Evolutionary conservation across 371 early-diverging fungal genomes (phyloP).

Genomic region (Sporodiniella umbellata): DNA sequence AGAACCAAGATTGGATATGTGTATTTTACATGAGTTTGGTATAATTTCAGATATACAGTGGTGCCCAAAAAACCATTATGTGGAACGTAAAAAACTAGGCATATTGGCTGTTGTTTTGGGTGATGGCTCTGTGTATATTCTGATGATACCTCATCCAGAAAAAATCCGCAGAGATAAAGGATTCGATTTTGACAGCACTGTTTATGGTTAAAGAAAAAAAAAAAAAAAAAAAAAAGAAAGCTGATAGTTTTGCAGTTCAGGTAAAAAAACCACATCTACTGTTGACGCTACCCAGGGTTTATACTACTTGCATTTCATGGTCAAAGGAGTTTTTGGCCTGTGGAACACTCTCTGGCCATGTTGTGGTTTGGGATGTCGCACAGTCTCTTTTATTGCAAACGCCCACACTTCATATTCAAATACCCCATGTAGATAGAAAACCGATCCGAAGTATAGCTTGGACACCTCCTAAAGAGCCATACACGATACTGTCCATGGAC

Average conservation of each 20-base stretch:
- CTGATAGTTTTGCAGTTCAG: constrained; percentile 15
- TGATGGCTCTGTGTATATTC: constrained; percentile 50
- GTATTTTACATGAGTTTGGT: constrained; percentile 60
- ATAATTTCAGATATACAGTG: constrained; percentile 52
- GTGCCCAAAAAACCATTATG: constrained; percentile 53
- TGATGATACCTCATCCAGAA: constrained; percentile 57
- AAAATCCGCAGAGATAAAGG: constrained; percentile 12
- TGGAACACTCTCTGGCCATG: constrained; percentile 24
- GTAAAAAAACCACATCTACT: constrained; percentile 12
- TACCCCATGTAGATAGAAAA: neutral
- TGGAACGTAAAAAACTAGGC: constrained; percentile 44
- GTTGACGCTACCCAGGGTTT: constrained; percentile 10
- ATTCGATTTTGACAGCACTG: neutral
- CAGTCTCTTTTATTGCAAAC: constrained; percentile 10
- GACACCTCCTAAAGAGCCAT: neutral
- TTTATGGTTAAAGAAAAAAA: constrained; percentile 16
- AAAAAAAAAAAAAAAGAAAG: neutral
- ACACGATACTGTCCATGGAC: constrained; percentile 3
- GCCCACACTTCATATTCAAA: constrained; percentile 2
- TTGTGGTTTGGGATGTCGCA: constrained; percentile 25
- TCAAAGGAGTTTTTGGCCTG: constrained; percentile 12
- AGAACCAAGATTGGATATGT: constrained; percentile 43
- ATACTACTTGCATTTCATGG: neutral
- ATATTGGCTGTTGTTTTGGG: constrained; percentile 54
- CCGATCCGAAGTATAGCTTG: constrained; percentile 9